phyloP scores from a whole-genome alignment of 768 basidiomycete genomes.

The Scleroderma citrinum region DNA sequence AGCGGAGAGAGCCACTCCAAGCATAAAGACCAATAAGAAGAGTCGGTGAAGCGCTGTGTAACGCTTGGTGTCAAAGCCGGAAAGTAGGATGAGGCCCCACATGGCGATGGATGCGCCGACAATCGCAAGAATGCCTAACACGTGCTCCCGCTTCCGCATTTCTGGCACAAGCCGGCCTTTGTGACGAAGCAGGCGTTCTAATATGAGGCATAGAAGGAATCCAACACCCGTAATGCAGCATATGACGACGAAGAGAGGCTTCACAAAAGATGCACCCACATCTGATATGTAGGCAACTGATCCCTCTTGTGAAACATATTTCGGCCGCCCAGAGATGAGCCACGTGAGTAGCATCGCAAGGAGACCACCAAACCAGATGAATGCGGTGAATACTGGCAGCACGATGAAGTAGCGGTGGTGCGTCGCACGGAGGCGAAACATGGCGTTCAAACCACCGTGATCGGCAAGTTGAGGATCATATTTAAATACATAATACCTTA shows the following conservation, averaged over 20 bases:
- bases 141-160: constrained; percentile 50
- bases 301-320: constrained; percentile 45
- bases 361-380: constrained; percentile 69
- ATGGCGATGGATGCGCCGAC: constrained; percentile 58
- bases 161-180: constrained; percentile 59
- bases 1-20: constrained; percentile 66
- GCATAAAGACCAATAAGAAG: constrained; percentile 68
- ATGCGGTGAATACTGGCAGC: constrained; percentile 54
- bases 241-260: constrained; percentile 69
- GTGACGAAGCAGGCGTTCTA: constrained; percentile 64
- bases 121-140: constrained; percentile 53
- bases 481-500: no score
- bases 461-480: no score
- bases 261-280: constrained; percentile 64
- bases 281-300: constrained; percentile 73
- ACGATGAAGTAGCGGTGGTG: constrained; percentile 58
- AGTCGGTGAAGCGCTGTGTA: constrained; percentile 45
- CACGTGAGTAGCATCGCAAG: constrained; percentile 69
- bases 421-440: constrained; percentile 8
- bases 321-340: constrained; percentile 54
- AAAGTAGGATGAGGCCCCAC: constrained; percentile 58
- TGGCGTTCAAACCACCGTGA: constrained; percentile 4
- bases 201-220: constrained; percentile 53
- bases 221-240: constrained; percentile 56
- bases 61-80: constrained; percentile 63